These are phyloP conservation scores for Ascosphaera acerosa DNA, from an alignment of 2,329 filamentous ascomycete genomes.

Conservation along the genomic window DNA sequence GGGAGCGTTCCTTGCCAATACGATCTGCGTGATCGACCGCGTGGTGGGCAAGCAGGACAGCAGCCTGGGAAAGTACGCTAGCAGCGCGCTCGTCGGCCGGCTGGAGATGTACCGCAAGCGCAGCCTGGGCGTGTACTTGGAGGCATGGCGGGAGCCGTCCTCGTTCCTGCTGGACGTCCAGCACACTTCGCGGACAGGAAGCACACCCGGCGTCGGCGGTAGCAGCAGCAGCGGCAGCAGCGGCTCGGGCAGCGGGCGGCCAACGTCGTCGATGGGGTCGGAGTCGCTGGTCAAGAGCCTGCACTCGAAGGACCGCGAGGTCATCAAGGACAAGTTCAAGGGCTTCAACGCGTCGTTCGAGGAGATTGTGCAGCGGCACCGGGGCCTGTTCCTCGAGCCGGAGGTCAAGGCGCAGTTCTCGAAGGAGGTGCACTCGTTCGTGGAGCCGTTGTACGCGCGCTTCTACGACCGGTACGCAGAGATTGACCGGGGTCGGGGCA, in stretches of 20 bases:
- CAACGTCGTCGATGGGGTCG: background rate
- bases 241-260: slow-evolving; percentile 22
- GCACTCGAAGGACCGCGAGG: slow-evolving; percentile 76
- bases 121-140: slow-evolving; percentile 54
- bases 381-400: slow-evolving; percentile 64
- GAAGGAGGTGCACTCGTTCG: slow-evolving; percentile 66
- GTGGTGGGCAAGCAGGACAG: slow-evolving; percentile 51
- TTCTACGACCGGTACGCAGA: slow-evolving; percentile 98
- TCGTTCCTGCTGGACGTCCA: slow-evolving; percentile 71
- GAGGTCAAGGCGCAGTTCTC: slow-evolving; percentile 63
- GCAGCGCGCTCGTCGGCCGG: slow-evolving; percentile 31
- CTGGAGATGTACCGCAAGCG: slow-evolving; percentile 76
- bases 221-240: slow-evolving; percentile 53
- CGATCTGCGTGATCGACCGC: slow-evolving; percentile 57
- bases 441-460: slow-evolving; percentile 79
- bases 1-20: slow-evolving; percentile 82
- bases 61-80: slow-evolving; percentile 47
- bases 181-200: slow-evolving; percentile 47
- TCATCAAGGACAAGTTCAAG: slow-evolving; percentile 87
- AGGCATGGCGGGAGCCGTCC: slow-evolving; percentile 71
- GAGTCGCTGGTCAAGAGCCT: slow-evolving; percentile 47
- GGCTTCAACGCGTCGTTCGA: slow-evolving; percentile 81
- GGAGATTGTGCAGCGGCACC: slow-evolving; percentile 62
- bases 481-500: slow-evolving; percentile 90
- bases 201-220: slow-evolving; percentile 43